Evolutionary conservation across 257 asterid species (phyloP), one percentile per base, ranked within the genome.

Genomic region (Rubia yunnanensis): DNA sequence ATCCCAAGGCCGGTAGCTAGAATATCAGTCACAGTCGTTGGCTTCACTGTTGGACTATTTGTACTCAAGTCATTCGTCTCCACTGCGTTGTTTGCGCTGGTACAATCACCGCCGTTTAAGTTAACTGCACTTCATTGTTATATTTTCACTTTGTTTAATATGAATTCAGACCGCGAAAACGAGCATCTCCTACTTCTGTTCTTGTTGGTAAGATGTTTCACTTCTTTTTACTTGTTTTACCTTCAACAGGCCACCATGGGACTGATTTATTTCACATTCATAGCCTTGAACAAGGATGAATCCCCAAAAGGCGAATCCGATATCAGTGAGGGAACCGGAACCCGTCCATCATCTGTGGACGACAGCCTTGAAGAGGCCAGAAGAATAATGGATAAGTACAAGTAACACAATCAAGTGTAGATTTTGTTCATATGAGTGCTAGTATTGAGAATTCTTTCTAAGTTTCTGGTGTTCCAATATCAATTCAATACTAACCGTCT

Each of bases 311-410:
- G 81, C 28, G 79, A n/a, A n/a, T n/a, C n/a, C n/a, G n/a, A 79
- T 66, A 88, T 82, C 30, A 14, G n/a, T 44, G 8, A 44, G 52
- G 82, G 69, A 52, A 49, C 26, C 14, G 46, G 64, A 7, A 17
- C 64, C 48, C 8, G 28, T 34, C 23, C 61, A n/a, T 66, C 84
- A 73, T 83, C 94, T 49, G 87, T 75, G 17, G 98, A 94, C 6
- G 96, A 91, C 52, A 86, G 88, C 76, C 79, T 90, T 62, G 96
- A 90, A 80, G 99, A 94, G 80, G 99, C 97, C 27, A 83, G 91
- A 71, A 82, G 76, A 76, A 90, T 94, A 70, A 94, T 90, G 98
- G 98, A 90, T 8, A 94, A 94, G 77, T 94, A 90, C 85, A 94
- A 88, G 82, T 90, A 76, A 69, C 23, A 54, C 17, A 41, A 10